These are phyloP conservation scores for Solanum hybrid DNA, from an alignment of 305 asterid species.

Conservation along the genomic window DNA sequence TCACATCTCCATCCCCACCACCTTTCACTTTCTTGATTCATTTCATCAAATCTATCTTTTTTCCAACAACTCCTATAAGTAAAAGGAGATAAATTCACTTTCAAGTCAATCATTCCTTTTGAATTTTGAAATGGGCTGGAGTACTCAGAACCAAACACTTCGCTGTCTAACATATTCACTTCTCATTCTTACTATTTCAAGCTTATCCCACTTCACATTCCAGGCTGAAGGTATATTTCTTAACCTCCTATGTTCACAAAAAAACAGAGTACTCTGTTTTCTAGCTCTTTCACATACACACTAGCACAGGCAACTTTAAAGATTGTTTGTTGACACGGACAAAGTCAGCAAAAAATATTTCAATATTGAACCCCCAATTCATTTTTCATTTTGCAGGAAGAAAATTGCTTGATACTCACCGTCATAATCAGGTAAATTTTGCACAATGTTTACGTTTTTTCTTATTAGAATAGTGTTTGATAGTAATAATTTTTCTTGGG, in stretches of 20 bases:
- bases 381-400: conserved; percentile 1
- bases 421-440: neutral
- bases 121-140: conserved; percentile 20
- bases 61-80: neutral
- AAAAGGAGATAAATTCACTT: neutral
- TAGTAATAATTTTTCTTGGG: neutral
- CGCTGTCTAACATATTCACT: conserved; percentile 25
- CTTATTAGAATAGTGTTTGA: neutral
- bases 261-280: neutral
- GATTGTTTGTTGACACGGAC: neutral
- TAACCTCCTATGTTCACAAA: neutral
- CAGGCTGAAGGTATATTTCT: conserved; percentile 34
- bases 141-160: conserved; percentile 12
- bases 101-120: neutral
- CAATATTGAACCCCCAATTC: neutral
- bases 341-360: neutral
- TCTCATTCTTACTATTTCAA: conserved; percentile 37
- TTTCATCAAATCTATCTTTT: neutral
- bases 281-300: neutral
- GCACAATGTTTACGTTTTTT: neutral
- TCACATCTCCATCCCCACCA: conserved; percentile 19
- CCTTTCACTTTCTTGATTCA: conserved; percentile 4
- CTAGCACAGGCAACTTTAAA: neutral
- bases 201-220: conserved; percentile 29
- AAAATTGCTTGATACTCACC: neutral